Evolutionary conservation across 305 asterid genomes (phyloP).

Genomic region (Ajuga reptans): DNA sequence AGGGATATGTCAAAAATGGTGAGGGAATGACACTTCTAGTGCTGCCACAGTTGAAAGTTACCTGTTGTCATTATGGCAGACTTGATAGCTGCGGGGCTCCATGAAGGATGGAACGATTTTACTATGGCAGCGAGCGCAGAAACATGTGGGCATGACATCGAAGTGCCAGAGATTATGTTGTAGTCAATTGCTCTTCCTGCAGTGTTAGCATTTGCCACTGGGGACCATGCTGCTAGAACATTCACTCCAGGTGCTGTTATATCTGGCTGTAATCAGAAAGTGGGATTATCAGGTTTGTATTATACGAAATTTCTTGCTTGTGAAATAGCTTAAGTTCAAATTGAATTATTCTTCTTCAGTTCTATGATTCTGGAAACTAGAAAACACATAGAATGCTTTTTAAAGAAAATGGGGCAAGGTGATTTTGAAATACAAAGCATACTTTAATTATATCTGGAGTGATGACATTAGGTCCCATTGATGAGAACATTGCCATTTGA

Average conservation of each 20-base stretch:
- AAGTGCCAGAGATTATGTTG: conserved; percentile 57
- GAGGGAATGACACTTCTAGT: no score
- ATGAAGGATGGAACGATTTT: conserved; percentile 47
- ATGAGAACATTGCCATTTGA: conserved; percentile 46
- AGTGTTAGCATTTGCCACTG: conserved; percentile 27
- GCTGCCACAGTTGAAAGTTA: conserved; percentile 21
- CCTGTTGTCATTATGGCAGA: conserved; percentile 70
- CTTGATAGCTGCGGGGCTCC: conserved; percentile 65
- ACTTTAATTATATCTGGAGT: conserved; percentile 49
- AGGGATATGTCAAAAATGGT: background rate
- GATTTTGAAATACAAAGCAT: background rate
- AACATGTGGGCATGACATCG: conserved; percentile 68
- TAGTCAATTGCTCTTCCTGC: conserved; percentile 40
- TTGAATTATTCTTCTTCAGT: background rate
- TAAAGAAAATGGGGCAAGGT: background rate
- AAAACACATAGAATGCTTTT: background rate
- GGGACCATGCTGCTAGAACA: conserved; percentile 67
- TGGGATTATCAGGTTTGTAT: conserved; percentile 5
- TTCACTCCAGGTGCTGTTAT: conserved; percentile 56
- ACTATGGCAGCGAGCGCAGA: conserved; percentile 50
- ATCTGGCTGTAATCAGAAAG: conserved; percentile 45
- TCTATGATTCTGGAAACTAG: background rate
- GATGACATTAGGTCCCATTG: conserved; percentile 44
- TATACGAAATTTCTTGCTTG: background rate
- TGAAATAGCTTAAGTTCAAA: background rate